Conservation (phyloP, 2,329 filamentous ascomycete species). For the Xylaria sp. region DNA sequence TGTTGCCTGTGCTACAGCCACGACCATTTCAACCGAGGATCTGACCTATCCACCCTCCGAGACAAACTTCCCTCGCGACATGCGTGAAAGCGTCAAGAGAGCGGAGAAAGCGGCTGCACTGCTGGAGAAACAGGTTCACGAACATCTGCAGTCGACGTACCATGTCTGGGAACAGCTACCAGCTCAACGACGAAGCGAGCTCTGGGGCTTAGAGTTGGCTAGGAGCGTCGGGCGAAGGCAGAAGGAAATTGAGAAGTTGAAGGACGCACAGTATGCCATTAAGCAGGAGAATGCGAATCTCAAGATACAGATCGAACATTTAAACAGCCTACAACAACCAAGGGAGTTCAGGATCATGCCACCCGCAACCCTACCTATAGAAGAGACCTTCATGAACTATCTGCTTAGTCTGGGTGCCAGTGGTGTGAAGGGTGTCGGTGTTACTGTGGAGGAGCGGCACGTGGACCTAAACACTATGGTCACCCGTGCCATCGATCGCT, state of each 20-base stretch:
- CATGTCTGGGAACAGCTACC: slow-evolving; percentile 75
- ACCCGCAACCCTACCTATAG: slow-evolving; percentile 59
- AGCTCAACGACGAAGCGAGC: slow-evolving; percentile 58
- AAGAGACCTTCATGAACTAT: slow-evolving; percentile 53
- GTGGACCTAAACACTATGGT: slow-evolving; percentile 59
- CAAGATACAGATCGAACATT: slow-evolving; percentile 62
- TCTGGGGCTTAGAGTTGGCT: slow-evolving; percentile 67
- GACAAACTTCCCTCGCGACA: slow-evolving; percentile 48
- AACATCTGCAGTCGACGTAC: slow-evolving; percentile 80
- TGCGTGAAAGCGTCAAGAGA: slow-evolving; percentile 53
- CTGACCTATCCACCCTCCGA: slow-evolving; percentile 53
- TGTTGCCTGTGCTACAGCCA: slow-evolving; percentile 55
- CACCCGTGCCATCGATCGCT: slow-evolving; percentile 62
- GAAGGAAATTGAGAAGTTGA: slow-evolving; percentile 59
- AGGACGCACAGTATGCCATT: slow-evolving; percentile 55
- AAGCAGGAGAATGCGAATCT: slow-evolving; percentile 63
- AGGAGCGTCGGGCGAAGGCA: slow-evolving; percentile 63
- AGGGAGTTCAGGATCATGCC: slow-evolving; percentile 61
- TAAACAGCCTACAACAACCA: slow-evolving; percentile 64
- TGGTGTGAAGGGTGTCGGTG: slow-evolving; percentile 49
- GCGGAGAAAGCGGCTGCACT: slow-evolving; percentile 59
- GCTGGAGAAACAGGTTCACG: slow-evolving; percentile 71
- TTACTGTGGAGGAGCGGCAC: slow-evolving; percentile 57
- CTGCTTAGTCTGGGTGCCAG: slow-evolving; percentile 53
- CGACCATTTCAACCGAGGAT: slow-evolving; percentile 57